A percentile compares a stretch with the other conserved stretches of the same genome.
These are phyloP conservation scores for Hyaloscypha hepaticicola DNA, from an alignment of 495 filamentous ascomycete species.

Conservation along the genomic window DNA sequence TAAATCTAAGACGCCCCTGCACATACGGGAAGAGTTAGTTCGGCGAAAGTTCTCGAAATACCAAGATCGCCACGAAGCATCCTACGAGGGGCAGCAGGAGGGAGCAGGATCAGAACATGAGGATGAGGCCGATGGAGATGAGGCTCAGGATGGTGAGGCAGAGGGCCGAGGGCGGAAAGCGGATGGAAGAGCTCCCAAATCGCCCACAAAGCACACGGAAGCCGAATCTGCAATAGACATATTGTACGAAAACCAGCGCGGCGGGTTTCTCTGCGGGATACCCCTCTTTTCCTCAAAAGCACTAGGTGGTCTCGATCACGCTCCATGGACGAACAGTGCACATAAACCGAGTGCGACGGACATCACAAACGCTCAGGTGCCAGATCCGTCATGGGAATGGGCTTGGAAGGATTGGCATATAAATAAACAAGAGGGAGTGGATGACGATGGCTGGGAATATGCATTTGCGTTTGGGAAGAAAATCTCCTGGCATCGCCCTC, in stretches of 20 bases:
- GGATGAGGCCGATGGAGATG: conserved; percentile 9
- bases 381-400: conserved; percentile 97
- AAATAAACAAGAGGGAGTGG: conserved; percentile 82
- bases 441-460: conserved; percentile 96
- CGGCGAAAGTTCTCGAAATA: conserved; percentile 64
- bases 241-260: conserved; percentile 91
- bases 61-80: conserved; percentile 47
- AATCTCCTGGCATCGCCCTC: conserved; percentile 88
- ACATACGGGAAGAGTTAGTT: conserved; percentile 47
- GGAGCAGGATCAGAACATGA: conserved; percentile 15
- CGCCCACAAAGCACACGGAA: conserved; percentile 2
- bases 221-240: conserved; percentile 72
- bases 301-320: conserved; percentile 82
- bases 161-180: conserved; percentile 25
- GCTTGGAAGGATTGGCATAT: conserved; percentile 93
- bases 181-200: conserved; percentile 14
- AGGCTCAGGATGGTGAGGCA: conserved; percentile 30
- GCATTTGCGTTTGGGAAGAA: conserved; percentile 75
- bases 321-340: conserved; percentile 78
- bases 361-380: conserved; percentile 86
- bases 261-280: conserved; percentile 82
- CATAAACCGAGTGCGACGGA: conserved; percentile 75
- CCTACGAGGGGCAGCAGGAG: conserved; percentile 30
- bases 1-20: conserved; percentile 16
- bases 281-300: conserved; percentile 84